Conservation (phyloP, 305 asterid species). For the Withania somnifera region DNA sequence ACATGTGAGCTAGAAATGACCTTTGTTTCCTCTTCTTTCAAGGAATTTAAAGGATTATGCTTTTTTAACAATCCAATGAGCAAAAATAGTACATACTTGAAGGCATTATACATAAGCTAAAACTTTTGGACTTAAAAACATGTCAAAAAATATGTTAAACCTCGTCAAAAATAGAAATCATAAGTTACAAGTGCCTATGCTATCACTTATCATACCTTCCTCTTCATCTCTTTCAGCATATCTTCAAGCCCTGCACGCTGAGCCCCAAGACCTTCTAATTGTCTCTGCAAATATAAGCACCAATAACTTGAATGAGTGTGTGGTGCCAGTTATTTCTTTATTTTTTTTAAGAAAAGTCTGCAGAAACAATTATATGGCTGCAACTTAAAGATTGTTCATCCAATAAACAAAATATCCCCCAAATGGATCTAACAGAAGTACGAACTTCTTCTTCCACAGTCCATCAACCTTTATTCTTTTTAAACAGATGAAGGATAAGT, state of each 20-base stretch:
- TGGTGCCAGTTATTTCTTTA: neutral
- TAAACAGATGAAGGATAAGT: neutral
- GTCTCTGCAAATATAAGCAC: slow-evolving; percentile 42
- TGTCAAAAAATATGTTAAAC: no score
- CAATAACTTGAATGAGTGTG: neutral
- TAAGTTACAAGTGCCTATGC: neutral
- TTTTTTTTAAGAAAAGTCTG: neutral
- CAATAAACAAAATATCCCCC: neutral
- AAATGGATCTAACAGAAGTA: neutral
- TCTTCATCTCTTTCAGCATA: slow-evolving; percentile 99
- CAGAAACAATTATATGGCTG: neutral
- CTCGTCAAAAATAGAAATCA: neutral
- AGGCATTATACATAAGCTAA: neutral
- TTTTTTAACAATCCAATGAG: neutral
- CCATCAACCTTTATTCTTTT: neutral
- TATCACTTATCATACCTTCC: slow-evolving; percentile 50
- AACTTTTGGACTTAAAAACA: neutral
- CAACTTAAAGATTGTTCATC: neutral
- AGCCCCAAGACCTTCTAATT: slow-evolving; percentile 92
- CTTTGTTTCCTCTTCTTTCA: neutral
- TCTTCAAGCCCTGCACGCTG: slow-evolving; percentile 99
- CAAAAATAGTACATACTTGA: neutral
- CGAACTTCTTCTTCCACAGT: neutral
- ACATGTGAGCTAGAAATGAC: neutral
- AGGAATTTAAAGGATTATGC: neutral